Evolutionary conservation across 2,329 filamentous ascomycete genomes (phyloP).

Genomic region (Aspergillus sp.): DNA sequence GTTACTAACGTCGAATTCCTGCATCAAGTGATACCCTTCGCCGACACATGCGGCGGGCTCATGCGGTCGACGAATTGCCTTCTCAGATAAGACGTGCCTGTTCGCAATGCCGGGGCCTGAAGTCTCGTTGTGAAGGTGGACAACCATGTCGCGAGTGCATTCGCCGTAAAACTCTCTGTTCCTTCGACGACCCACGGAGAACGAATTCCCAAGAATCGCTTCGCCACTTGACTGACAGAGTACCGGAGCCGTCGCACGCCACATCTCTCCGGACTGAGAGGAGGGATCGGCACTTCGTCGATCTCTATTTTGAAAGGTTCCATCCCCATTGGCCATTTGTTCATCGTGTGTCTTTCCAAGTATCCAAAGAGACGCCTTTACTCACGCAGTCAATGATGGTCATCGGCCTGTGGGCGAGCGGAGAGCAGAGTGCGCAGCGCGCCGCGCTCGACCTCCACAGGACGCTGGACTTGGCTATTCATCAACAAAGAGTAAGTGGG

Average conservation of each 20-base stretch:
- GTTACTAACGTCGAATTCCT: background rate
- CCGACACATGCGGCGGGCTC: slow-evolving; percentile 22
- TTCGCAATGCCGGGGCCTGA: slow-evolving; percentile 15
- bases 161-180: slow-evolving; percentile 18
- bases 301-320: slow-evolving; percentile 27
- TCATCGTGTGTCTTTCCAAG: slow-evolving; percentile 22
- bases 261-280: background rate
- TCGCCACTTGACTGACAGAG: background rate
- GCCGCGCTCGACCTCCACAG: slow-evolving; percentile 26
- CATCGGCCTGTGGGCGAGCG: slow-evolving; percentile 27
- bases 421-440: slow-evolving; percentile 14
- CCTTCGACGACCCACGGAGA: slow-evolving; percentile 8
- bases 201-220: background rate
- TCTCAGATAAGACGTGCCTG: slow-evolving; percentile 19
- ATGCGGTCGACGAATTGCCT: slow-evolving; percentile 11
- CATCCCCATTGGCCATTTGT: slow-evolving; percentile 32
- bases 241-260: background rate
- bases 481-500: slow-evolving; percentile 23
- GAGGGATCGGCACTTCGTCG: slow-evolving; percentile 14
- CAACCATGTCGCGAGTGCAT: slow-evolving; percentile 18
- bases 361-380: slow-evolving; percentile 20
- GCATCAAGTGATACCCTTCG: slow-evolving; percentile 26
- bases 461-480: slow-evolving; percentile 22
- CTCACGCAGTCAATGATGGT: slow-evolving; percentile 30
- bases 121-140: slow-evolving; percentile 22